Percentiles rank a stretch among this genome's conserved stretches.
These are phyloP conservation scores for Boletus patriciae DNA, from an alignment of 768 basidiomycete species.

Conservation along the genomic window DNA sequence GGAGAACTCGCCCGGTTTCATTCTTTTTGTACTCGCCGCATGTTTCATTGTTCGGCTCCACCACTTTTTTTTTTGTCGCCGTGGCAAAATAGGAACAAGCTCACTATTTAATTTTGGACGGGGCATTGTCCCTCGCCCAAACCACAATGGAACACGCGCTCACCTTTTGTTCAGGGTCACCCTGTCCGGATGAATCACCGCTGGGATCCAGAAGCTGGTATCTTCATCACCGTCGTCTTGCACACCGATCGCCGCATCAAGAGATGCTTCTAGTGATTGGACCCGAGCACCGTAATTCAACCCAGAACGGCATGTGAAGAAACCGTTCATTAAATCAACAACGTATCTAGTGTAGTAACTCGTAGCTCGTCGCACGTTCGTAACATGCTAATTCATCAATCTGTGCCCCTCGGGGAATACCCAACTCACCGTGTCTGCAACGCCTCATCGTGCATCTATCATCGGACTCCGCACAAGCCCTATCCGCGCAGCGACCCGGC, in stretches of 20 bases:
- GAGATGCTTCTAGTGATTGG: neutral
- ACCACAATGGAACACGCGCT: neutral
- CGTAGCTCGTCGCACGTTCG: constrained; percentile 13
- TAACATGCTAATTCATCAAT: neutral
- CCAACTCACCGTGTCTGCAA: constrained; percentile 5
- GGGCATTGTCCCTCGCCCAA: too few species aligned
- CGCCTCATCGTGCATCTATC: constrained; percentile 1
- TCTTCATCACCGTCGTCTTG: constrained; percentile 15
- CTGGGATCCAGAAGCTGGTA: neutral
- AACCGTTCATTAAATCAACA: too few species aligned
- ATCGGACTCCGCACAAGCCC: constrained; percentile 43
- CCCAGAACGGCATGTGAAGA: neutral
- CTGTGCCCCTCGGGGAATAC: neutral
- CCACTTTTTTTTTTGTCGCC: neutral
- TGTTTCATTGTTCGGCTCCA: constrained; percentile 8
- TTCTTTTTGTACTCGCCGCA: constrained; percentile 15
- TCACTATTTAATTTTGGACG: neutral
- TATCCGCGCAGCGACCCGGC: constrained; percentile 83
- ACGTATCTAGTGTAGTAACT: too few species aligned
- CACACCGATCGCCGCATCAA: neutral
- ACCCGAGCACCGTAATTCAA: neutral
- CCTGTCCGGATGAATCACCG: neutral
- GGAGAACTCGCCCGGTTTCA: neutral
- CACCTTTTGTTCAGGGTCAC: neutral
- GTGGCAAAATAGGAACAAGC: constrained; percentile 8